Evolutionary conservation across 176 grass and related monocot species (phyloP).

Genomic region (Hordeum marinum): DNA sequence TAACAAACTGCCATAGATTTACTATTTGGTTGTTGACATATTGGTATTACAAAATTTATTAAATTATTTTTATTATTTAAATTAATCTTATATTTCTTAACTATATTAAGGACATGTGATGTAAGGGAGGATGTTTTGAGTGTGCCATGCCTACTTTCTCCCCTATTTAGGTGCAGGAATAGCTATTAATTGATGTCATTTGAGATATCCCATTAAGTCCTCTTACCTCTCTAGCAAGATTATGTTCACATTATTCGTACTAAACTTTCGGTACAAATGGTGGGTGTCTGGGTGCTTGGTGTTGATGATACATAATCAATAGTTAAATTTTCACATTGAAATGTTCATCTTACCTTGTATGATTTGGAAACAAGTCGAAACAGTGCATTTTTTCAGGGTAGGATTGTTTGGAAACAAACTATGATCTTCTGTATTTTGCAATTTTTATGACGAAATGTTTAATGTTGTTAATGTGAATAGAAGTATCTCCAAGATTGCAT

Average conservation of each 20-base stretch:
- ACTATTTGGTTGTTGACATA: too few relatives aligned
- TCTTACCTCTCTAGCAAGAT: not conserved
- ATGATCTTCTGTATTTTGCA: not conserved
- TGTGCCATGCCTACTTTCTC: too few relatives aligned
- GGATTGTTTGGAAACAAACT: too few relatives aligned
- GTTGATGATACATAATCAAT: not conserved
- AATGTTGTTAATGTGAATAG: not conserved
- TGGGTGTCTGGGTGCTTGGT: not conserved
- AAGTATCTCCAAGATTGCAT: too few relatives aligned
- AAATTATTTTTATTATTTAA: too few relatives aligned
- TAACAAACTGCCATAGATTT: too few relatives aligned
- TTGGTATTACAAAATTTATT: too few relatives aligned
- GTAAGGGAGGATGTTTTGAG: too few relatives aligned
- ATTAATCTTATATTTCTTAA: too few relatives aligned
- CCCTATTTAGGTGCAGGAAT: not conserved
- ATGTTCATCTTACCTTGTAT: not conserved
- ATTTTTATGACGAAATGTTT: not conserved
- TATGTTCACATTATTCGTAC: not conserved
- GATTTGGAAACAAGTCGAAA: not conserved
- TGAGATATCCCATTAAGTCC: not conserved
- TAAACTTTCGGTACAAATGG: not conserved
- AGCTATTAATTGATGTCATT: not conserved
- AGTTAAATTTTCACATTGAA: not conserved
- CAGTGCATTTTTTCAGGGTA: not conserved
- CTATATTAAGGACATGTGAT: too few relatives aligned